phyloP scores from a whole-genome alignment of 2,329 filamentous ascomycete species.

The Tolypocladium ophioglossoides region DNA sequence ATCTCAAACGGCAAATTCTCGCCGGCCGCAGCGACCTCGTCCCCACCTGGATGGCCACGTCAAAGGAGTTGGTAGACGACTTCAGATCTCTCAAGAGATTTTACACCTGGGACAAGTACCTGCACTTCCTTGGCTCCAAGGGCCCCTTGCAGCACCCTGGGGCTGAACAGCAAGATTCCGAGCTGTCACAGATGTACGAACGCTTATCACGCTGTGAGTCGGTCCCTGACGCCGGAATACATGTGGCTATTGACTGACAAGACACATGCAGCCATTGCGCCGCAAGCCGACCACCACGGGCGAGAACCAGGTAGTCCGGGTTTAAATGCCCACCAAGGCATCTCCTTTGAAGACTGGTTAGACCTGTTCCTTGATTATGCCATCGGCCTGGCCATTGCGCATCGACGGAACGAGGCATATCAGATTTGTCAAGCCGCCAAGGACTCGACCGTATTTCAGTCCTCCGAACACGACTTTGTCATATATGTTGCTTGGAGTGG shows the following conservation, averaged over 20 bases:
- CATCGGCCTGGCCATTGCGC: constrained; percentile 58
- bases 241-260: constrained; percentile 3
- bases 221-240: neutral
- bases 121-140: constrained; percentile 40
- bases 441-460: constrained; percentile 74
- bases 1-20: constrained; percentile 30
- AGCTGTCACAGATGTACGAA: constrained; percentile 45
- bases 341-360: constrained; percentile 77
- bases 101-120: constrained; percentile 56
- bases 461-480: constrained; percentile 55
- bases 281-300: constrained; percentile 4
- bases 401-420: constrained; percentile 63
- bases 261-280: constrained; percentile 5
- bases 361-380: constrained; percentile 86
- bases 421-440: constrained; percentile 67
- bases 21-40: constrained; percentile 33
- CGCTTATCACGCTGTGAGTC: constrained; percentile 42
- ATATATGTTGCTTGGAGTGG: constrained; percentile 70
- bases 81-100: constrained; percentile 54
- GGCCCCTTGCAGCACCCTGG: constrained; percentile 10
- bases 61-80: constrained; percentile 49
- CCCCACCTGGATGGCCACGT: constrained; percentile 45
- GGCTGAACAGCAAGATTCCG: constrained; percentile 23
- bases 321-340: constrained; percentile 51
- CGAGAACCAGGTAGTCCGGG: neutral